Percentiles rank a stretch among this genome's conserved stretches.
Conservation (phyloP, 306 rosid genomes). For the Begonia masoniana region DNA sequence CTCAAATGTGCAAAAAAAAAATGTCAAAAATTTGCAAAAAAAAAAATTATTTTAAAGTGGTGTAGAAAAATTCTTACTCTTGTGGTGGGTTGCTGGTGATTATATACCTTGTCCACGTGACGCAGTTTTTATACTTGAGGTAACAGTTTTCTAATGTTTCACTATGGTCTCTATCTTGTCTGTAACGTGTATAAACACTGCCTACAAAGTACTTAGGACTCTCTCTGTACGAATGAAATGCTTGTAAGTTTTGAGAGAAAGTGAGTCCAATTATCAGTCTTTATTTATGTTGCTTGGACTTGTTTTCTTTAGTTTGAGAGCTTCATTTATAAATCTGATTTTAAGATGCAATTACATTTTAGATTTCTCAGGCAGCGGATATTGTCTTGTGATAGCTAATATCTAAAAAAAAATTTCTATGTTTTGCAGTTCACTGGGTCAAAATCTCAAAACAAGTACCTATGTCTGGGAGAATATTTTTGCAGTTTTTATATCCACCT, state of each 20-base stretch:
- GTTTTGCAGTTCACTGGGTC: conserved; percentile 18
- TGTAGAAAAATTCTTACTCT: too few species aligned
- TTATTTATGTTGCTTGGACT: not conserved
- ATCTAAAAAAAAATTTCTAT: not conserved
- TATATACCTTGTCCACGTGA: too few species aligned
- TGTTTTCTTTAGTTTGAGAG: not conserved
- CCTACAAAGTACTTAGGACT: too few species aligned
- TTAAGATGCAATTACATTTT: not conserved
- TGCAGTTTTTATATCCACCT: conserved; percentile 14
- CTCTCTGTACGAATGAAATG: too few species aligned
- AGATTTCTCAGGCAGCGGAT: not conserved
- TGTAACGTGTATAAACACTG: too few species aligned
- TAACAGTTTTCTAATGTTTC: too few species aligned
- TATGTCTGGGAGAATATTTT: conserved; percentile 21
- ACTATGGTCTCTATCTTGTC: too few species aligned
- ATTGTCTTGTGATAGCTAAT: not conserved
- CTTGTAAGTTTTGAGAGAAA: not conserved
- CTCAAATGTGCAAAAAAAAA: too few species aligned
- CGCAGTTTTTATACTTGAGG: too few species aligned
- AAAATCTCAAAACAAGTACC: conserved; percentile 17
- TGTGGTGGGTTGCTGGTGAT: too few species aligned
- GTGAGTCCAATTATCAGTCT: not conserved
- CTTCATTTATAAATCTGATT: not conserved
- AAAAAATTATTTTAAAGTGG: too few species aligned
- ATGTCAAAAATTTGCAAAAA: too few species aligned